A percentile compares a stretch with the other conserved stretches of the same genome.
phyloP scores from a whole-genome alignment of 225 moss, liverwort and hornwort genomes.

The Sphagnum tenellum region DNA sequence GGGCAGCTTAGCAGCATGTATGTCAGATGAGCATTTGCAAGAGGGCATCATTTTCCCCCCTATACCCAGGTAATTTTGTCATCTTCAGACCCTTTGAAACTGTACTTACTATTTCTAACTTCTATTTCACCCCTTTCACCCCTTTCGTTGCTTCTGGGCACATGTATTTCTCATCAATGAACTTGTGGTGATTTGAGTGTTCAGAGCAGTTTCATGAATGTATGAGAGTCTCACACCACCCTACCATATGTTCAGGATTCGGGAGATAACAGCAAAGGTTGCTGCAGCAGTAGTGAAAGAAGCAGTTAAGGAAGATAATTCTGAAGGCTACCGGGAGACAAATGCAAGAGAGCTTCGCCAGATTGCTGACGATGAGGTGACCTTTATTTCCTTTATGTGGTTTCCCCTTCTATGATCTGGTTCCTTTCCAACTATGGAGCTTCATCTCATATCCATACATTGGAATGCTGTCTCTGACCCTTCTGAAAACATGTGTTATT shows the following conservation, averaged over 20 bases:
- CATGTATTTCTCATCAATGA: not conserved
- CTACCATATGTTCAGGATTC: constrained; percentile 39
- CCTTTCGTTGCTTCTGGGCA: too few relatives aligned
- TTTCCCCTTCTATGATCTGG: not conserved
- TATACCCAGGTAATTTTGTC: constrained; percentile 46
- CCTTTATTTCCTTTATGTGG: constrained; percentile 5
- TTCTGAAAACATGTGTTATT: not conserved
- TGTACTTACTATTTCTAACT: not conserved
- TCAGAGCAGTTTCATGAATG: not conserved
- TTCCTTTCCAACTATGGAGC: not conserved
- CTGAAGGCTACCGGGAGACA: constrained; percentile 57
- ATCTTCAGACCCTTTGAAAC: not conserved
- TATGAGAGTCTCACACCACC: not conserved
- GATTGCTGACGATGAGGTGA: constrained; percentile 42
- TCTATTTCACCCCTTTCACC: too few relatives aligned
- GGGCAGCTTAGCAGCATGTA: constrained; percentile 77
- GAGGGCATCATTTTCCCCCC: constrained; percentile 81
- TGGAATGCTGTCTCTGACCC: not conserved
- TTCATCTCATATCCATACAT: not conserved
- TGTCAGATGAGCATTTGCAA: constrained; percentile 62
- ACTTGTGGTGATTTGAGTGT: not conserved
- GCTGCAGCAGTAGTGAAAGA: constrained; percentile 78
- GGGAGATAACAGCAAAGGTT: constrained; percentile 80
- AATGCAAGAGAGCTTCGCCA: constrained; percentile 50
- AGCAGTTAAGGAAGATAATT: constrained; percentile 72